Conservation (phyloP, 768 basidiomycete genomes). For the Mycena rebaudengoi region DNA sequence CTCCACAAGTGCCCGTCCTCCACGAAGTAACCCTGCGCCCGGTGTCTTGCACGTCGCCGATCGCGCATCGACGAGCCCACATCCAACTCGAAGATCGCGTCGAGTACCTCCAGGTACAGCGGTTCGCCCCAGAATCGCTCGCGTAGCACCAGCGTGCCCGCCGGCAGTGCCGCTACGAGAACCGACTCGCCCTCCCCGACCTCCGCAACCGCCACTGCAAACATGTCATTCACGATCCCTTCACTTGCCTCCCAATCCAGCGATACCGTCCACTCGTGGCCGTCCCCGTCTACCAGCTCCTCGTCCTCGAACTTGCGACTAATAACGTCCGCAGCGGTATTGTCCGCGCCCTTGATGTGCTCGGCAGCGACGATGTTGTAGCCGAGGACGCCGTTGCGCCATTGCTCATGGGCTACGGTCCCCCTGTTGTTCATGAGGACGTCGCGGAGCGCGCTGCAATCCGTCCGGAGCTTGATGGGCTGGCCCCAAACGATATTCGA, state of each 20-base stretch:
- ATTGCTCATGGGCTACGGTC: background rate
- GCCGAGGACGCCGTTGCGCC: background rate
- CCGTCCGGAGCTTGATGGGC: background rate
- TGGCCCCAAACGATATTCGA: background rate
- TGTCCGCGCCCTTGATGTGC: too few species aligned
- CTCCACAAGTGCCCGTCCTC: background rate
- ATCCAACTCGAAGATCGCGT: background rate
- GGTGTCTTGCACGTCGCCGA: too few species aligned
- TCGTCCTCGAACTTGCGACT: background rate
- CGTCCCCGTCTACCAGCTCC: background rate
- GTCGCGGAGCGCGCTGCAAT: background rate
- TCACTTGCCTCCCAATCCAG: background rate
- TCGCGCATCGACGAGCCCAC: too few species aligned
- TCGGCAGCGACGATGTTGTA: background rate
- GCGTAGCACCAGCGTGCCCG: background rate
- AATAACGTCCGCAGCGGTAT: background rate
- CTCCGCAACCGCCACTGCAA: too few species aligned
- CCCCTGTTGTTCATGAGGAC: background rate
- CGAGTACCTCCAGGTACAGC: background rate
- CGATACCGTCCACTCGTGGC: background rate
- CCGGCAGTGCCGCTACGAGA: too few species aligned
- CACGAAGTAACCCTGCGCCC: background rate
- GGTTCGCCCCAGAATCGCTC: background rate
- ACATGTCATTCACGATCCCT: background rate
- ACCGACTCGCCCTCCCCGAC: background rate